Conservation (phyloP, 176 grass and related monocot genomes). For the Juncus inflexus region DNA sequence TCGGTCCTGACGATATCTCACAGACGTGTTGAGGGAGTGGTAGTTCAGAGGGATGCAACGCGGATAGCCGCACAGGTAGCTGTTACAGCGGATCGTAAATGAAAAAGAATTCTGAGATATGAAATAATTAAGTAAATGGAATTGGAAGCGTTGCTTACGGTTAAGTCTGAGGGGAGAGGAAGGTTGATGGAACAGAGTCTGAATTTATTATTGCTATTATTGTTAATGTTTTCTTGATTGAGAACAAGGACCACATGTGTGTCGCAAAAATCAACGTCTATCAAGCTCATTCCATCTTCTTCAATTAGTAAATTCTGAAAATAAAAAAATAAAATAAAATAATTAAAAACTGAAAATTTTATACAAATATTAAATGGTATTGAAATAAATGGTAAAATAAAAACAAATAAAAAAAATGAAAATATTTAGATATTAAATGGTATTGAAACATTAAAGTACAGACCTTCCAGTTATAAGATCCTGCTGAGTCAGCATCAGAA, state of each 20-base stretch:
- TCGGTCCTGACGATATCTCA: conserved; percentile 73
- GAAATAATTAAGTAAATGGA: not conserved
- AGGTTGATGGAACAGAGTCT: conserved; percentile 65
- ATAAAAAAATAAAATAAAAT: conserved; percentile 16
- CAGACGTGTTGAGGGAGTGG: conserved; percentile 83
- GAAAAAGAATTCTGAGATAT: conserved; percentile 6
- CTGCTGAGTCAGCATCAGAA: conserved; percentile 48
- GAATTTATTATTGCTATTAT: conserved; percentile 27
- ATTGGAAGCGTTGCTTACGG: conserved; percentile 40
- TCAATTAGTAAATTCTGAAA: conserved; percentile 59
- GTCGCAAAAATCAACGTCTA: conserved; percentile 91
- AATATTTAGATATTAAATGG: not conserved
- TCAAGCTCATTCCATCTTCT: conserved; percentile 44
- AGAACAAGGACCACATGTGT: conserved; percentile 86
- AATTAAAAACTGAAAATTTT: conserved; percentile 11
- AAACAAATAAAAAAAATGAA: conserved; percentile 4
- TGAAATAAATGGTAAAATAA: conserved; percentile 2
- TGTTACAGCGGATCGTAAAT: conserved; percentile 34
- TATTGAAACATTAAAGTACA: not conserved
- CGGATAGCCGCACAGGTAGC: conserved; percentile 57
- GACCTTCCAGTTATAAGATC: conserved; percentile 81
- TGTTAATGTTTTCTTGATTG: conserved; percentile 32
- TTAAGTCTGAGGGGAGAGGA: conserved; percentile 47
- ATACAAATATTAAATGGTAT: not conserved
- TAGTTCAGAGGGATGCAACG: conserved; percentile 54